Percentiles rank a stretch among this genome's conserved stretches.
Conservation (phyloP, 306 rosid genomes). For the Corylus heterophylla region DNA sequence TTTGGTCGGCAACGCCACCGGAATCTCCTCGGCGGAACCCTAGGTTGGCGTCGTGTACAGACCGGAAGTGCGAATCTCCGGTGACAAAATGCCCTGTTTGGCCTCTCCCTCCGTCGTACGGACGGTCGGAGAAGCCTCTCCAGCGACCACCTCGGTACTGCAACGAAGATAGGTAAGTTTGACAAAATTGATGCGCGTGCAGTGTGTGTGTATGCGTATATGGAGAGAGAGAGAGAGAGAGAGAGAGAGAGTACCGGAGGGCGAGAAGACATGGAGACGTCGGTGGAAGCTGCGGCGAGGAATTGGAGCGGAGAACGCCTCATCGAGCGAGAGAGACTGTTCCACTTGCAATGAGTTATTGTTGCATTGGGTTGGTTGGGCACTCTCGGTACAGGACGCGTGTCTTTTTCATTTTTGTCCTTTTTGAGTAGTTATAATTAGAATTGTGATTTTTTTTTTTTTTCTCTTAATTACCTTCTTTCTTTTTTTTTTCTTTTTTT, state of each 20-base stretch:
- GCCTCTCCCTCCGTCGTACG: conserved; percentile 39
- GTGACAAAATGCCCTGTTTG: conserved; percentile 31
- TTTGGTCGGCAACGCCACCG: conserved; percentile 41
- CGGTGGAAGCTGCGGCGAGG: conserved; percentile 39
- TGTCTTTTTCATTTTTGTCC: not conserved
- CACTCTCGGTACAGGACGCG: conserved; percentile 23
- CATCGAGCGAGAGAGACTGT: conserved; percentile 35
- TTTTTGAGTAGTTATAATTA: not conserved
- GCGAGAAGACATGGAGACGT: conserved; percentile 50
- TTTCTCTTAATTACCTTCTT: no score
- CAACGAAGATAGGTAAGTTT: conserved; percentile 5
- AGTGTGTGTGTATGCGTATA: not conserved
- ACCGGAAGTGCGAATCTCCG: conserved; percentile 56
- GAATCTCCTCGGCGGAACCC: conserved; percentile 51
- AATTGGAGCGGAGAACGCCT: conserved; percentile 46
- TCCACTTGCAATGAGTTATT: not conserved
- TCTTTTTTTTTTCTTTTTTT: no score
- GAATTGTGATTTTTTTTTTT: no score
- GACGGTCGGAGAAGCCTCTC: conserved; percentile 55
- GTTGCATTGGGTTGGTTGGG: not conserved
- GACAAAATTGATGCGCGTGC: not conserved
- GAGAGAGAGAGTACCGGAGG: conserved; percentile 38
- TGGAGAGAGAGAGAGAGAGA: not conserved
- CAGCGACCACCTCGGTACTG: conserved; percentile 64
- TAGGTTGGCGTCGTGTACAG: conserved; percentile 61